Conservation (phyloP, 441 rosid genomes). For the Biscutella laevigata region DNA sequence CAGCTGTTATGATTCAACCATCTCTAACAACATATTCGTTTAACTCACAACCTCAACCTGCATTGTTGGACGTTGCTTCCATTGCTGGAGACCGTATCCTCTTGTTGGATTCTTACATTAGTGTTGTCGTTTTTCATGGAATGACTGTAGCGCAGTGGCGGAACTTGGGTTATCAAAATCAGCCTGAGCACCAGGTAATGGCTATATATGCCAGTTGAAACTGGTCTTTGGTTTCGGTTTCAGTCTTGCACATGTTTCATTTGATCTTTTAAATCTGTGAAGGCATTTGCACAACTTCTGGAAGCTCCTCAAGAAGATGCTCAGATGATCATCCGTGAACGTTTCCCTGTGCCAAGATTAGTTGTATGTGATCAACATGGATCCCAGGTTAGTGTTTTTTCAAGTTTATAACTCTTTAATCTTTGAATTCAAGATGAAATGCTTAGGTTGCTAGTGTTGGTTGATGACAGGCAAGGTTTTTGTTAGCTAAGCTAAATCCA, state of each 20-base stretch:
- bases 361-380: constrained; percentile 99
- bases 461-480: constrained; percentile 69
- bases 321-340: constrained; percentile 63
- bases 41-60: constrained; percentile 77
- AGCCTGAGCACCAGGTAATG: constrained; percentile 75
- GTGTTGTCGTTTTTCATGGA: constrained; percentile 93
- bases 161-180: constrained; percentile 87
- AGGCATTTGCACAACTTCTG: constrained; percentile 97
- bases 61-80: constrained; percentile 93
- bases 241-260: constrained; percentile 12
- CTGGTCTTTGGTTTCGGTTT: background rate
- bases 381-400: constrained; percentile 90
- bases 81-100: constrained; percentile 89
- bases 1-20: constrained; percentile 99
- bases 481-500: constrained; percentile 96
- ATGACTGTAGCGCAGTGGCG: constrained; percentile 99
- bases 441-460: background rate
- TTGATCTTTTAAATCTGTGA: constrained; percentile 6
- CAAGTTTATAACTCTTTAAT: too few species aligned
- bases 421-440: too few species aligned
- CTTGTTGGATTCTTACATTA: constrained; percentile 84
- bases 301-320: constrained; percentile 88
- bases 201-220: too few species aligned
- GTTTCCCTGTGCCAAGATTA: constrained; percentile 94
- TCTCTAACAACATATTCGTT: constrained; percentile 87